Evolutionary conservation across 805 yeast species (phyloP), one percentile per base, ranked within the genome.

Genomic region (Starmerella floris): DNA sequence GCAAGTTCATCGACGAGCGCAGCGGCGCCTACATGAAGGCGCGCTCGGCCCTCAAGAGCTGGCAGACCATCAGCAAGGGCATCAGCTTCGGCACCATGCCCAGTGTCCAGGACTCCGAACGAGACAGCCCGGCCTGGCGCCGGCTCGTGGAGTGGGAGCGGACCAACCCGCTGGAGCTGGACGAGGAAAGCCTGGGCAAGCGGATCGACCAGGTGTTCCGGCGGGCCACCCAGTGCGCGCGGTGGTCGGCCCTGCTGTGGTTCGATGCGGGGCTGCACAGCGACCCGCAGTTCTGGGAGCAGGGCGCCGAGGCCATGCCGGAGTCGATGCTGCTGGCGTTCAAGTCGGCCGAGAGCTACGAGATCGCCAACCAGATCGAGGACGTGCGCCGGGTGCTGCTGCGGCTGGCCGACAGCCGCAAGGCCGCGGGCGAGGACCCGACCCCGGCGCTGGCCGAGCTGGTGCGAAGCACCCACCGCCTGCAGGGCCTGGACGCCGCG

Each of bases 11-110:
- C 41, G 77, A 82, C 35, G 96, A 87, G 52, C 70, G 76, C 46
- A 80, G 93, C 11, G 76, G 82, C 3, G 79, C 76, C 13, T 91
- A 85, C 57, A 83, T 88, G 95, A 76, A 72, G 50, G 87, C 95
- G 2, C 70, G 95, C 48, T 72, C 91, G 0, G 68, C 81, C 63
- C 74, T 74, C 47, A 76, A 73, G 33, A 94, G 83, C 56, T 50
- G 46, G 41, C 30, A 25, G 25, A 72, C 73, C 48, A 50, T 79
- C 3, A 73, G 83, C 3, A 19, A 33, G 28, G 40, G 32, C 15
- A 25, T 42, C 20, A 23, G 16, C n/a, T n/a, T 37, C 28, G 27
- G 38, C 37, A 45, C 44, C 3, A 32, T 49, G 46, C 50, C 43
- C 27, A 21, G 37, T 23, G 37, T 33, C 6, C 41, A 35, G 10